Conservation (phyloP, 192 early-diverging fungal species). For the Coemansia nantahalensis region DNA sequence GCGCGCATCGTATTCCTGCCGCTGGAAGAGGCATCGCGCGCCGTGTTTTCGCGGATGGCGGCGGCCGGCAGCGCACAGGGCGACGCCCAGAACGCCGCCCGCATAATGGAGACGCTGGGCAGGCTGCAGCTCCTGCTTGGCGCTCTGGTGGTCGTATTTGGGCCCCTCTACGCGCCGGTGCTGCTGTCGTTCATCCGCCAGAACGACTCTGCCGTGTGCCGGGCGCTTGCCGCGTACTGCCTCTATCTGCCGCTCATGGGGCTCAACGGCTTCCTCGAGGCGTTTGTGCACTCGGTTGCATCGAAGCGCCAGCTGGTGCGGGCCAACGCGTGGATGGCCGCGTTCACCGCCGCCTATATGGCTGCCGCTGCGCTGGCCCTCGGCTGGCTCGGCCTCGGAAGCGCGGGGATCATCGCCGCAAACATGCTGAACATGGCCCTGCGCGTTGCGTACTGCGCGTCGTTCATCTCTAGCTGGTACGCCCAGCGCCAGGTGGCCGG, state of each 20-base stretch:
- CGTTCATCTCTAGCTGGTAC: constrained; percentile 65
- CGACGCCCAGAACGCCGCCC: constrained; percentile 12
- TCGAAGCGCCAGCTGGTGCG: constrained; percentile 57
- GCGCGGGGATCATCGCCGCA: constrained; percentile 76
- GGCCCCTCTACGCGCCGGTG: constrained; percentile 66
- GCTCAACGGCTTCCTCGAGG: constrained; percentile 92
- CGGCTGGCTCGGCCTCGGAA: constrained; percentile 58
- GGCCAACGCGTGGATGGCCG: constrained; percentile 74
- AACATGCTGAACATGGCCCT: constrained; percentile 83
- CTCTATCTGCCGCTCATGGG: constrained; percentile 93
- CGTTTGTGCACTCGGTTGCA: constrained; percentile 87
- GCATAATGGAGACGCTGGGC: constrained; percentile 22
- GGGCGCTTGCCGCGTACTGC: constrained; percentile 74
- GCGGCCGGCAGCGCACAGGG: not conserved
- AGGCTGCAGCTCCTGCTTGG: constrained; percentile 59
- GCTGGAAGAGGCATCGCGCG: constrained; percentile 86
- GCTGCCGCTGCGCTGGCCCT: constrained; percentile 61
- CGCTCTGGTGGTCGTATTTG: constrained; percentile 78
- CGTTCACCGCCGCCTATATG: constrained; percentile 70
- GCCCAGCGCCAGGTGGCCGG: constrained; percentile 1
- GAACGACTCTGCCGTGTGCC: constrained; percentile 54
- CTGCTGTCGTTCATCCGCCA: constrained; percentile 60
- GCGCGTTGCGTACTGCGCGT: constrained; percentile 70
- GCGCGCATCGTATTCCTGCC: constrained; percentile 91
- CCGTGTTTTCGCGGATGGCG: constrained; percentile 70